Conservation (phyloP, 495 filamentous ascomycete species). For the Evernia prunastri region DNA sequence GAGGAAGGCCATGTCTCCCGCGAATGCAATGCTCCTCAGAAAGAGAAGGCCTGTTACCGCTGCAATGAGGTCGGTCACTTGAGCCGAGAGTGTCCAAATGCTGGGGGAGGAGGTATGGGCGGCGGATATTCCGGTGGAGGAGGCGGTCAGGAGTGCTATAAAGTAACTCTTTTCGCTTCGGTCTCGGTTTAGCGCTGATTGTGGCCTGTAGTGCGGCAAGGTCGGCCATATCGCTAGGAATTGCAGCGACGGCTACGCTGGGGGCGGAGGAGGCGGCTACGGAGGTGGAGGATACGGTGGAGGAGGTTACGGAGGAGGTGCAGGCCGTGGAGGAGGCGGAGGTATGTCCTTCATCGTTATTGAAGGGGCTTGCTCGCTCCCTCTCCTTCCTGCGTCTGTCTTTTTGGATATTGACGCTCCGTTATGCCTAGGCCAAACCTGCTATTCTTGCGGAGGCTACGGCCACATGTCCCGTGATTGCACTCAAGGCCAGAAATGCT, state of each 20-base stretch:
- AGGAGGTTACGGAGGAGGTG: constrained; percentile 47
- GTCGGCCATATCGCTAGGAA: constrained; percentile 61
- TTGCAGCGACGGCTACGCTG: constrained; percentile 86
- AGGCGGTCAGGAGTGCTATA: constrained; percentile 82
- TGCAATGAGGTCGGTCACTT: constrained; percentile 86
- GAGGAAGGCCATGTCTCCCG: constrained; percentile 90
- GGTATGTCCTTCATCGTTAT: background rate
- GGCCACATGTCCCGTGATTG: constrained; percentile 97
- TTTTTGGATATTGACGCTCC: background rate
- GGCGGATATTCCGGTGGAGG: constrained; percentile 34
- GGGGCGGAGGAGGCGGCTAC: constrained; percentile 42
- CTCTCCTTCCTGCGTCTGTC: background rate
- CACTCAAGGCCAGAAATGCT: constrained; percentile 98
- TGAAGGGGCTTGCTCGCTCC: background rate
- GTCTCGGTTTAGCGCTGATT: background rate
- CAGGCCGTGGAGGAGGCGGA: constrained; percentile 43
- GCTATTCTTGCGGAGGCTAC: constrained; percentile 94
- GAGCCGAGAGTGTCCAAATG: constrained; percentile 79
- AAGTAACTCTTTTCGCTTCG: constrained; percentile 28
- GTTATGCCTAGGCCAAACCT: constrained; percentile 54
- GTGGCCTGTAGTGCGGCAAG: constrained; percentile 62
- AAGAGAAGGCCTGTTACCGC: constrained; percentile 96
- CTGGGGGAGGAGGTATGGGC: constrained; percentile 40
- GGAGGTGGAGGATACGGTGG: constrained; percentile 41
- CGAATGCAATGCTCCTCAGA: constrained; percentile 81